phyloP scores from a whole-genome alignment of 2,329 filamentous ascomycete genomes.

The Beauveria australis region DNA sequence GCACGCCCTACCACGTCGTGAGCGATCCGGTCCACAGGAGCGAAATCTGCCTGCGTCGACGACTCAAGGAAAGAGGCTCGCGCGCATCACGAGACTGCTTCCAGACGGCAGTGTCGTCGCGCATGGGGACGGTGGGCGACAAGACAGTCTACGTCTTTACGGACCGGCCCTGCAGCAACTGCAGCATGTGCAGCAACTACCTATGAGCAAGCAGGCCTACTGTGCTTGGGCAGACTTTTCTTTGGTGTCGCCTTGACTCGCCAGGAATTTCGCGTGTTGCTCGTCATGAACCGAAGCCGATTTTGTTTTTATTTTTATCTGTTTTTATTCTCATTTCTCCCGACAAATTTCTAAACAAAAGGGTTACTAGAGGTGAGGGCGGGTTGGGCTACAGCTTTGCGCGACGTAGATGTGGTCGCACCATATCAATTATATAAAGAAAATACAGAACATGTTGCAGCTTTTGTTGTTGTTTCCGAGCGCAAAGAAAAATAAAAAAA shows the following conservation, averaged over 20 bases:
- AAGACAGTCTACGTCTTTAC: background rate
- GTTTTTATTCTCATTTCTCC: too few relatives aligned
- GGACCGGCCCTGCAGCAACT: background rate
- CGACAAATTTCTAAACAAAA: too few relatives aligned
- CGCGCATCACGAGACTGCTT: background rate
- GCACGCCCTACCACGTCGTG: background rate
- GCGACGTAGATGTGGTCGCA: background rate
- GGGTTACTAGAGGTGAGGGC: too few relatives aligned
- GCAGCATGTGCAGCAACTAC: background rate
- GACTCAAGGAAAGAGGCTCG: background rate
- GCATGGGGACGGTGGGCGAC: background rate
- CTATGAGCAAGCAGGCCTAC: background rate
- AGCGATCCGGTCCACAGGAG: background rate
- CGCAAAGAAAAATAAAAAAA: too few relatives aligned
- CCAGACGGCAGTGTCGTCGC: background rate
- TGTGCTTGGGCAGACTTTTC: background rate
- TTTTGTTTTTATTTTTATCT: background rate
- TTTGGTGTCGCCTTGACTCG: background rate
- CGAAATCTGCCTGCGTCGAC: background rate
- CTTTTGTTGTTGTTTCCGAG: background rate
- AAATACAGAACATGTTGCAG: background rate
- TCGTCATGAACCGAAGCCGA: background rate
- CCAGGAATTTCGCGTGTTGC: background rate
- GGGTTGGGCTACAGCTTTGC: background rate
- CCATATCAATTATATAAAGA: background rate